Base-by-base conservation (phyloP, 345 rosid genomes). In the Aegle marmelos region DNA sequence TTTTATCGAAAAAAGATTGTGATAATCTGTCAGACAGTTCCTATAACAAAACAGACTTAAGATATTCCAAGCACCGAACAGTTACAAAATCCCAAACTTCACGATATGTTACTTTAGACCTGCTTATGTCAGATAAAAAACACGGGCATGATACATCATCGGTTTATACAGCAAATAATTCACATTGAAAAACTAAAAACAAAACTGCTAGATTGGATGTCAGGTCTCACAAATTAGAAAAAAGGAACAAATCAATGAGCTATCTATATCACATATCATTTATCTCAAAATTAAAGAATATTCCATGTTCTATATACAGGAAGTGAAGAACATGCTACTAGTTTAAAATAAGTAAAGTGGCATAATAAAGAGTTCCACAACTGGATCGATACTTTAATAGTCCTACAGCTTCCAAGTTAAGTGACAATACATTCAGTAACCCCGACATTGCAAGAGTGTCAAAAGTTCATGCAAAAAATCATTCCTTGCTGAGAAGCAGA, bases 361-460 rank as follows among this genome's bases (percentile, higher is more conserved):
- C 33, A 36, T 17, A 50, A 56, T 21, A 69, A 10, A 66, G 22
- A 27, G 59, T 28, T 25, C 41, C 74, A 57, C 25, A 63, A 67
- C 68, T 37, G 54, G 37, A 76, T 30, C 28, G 48, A 72, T 3
- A 7, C 8, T 75, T 39, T 17, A 31, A 22, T 24, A 53, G n/a
- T 37, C 27, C 54, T 67, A 66, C 30, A 63, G 72, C 22, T 45
- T 14, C 31, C 50, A 79, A 85, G 73, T 72, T 70, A 34, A 57
- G 68, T 30, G 78, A 37, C 76, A 63, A 64, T 93, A 95, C 99
- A 90, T 95, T 94, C 81, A 92, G 92, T 86, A 93, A 86, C 77
- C 96, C 94, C 80, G 98, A 95, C 99, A 95, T 95, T 83, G 92
- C 85, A 87, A 58, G 68, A 62, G 79, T 84, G 87, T 89, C 87